Conservation (phyloP, 768 basidiomycete genomes). For the Rhizopogon roseolus region DNA sequence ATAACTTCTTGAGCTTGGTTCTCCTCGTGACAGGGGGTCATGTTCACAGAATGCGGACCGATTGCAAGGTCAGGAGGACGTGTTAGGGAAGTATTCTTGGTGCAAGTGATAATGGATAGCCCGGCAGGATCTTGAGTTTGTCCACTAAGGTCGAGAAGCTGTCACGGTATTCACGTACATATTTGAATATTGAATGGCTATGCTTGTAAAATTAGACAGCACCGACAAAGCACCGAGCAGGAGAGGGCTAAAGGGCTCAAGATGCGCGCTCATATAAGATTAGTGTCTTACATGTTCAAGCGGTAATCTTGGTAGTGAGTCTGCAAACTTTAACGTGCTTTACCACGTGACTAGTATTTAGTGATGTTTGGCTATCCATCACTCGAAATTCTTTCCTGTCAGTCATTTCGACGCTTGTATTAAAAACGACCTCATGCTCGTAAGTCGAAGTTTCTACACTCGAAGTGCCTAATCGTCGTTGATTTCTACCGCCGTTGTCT, state of each 20-base stretch:
- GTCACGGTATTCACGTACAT: neutral
- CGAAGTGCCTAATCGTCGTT: neutral
- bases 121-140: neutral
- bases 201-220: neutral
- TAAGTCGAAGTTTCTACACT: neutral
- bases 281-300: no score
- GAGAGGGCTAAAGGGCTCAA: neutral
- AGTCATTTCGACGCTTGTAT: neutral
- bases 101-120: neutral
- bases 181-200: neutral
- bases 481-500: neutral
- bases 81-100: neutral
- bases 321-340: no score
- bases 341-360: neutral
- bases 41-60: neutral
- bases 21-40: constrained; percentile 5
- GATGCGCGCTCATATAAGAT: no score
- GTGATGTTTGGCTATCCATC: neutral
- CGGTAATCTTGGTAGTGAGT: no score
- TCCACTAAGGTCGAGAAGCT: neutral
- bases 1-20: neutral
- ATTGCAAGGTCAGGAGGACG: constrained; percentile 2
- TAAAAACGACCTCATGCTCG: neutral
- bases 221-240: neutral
- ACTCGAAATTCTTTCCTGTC: neutral